Evolutionary conservation across 2,329 filamentous ascomycete species (phyloP).

Genomic region (Ophiostoma himal-ulmi): DNA sequence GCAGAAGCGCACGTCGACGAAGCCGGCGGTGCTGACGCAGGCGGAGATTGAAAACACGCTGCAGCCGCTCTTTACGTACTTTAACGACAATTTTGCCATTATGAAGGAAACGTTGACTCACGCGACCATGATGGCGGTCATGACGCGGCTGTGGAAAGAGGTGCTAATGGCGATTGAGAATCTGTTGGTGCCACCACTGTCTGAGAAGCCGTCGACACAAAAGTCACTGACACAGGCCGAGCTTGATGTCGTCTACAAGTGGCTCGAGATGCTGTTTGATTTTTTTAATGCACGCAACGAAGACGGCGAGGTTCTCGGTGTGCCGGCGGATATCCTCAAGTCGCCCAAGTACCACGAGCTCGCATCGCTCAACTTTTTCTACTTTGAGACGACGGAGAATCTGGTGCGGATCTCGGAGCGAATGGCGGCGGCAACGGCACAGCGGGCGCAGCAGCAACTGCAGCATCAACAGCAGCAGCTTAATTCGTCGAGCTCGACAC

Average conservation of each 20-base stretch:
- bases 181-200: slow-evolving; percentile 85
- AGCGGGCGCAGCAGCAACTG: slow-evolving; percentile 65
- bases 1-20: slow-evolving; percentile 53
- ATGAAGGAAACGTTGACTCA: slow-evolving; percentile 96
- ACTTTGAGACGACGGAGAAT: slow-evolving; percentile 86
- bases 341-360: slow-evolving; percentile 98
- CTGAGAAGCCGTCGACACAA: slow-evolving; percentile 87
- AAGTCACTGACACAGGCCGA: slow-evolving; percentile 78
- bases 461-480: slow-evolving; percentile 57
- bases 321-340: slow-evolving; percentile 85
- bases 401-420: slow-evolving; percentile 92
- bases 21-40: slow-evolving; percentile 53
- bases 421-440: slow-evolving; percentile 83
- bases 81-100: slow-evolving; percentile 97
- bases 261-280: slow-evolving; percentile 81
- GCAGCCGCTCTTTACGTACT: slow-evolving; percentile 83
- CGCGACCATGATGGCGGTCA: slow-evolving; percentile 96
- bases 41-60: slow-evolving; percentile 75
- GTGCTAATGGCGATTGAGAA: slow-evolving; percentile 86
- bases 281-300: slow-evolving; percentile 96
- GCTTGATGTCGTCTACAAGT: slow-evolving; percentile 89
- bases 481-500: slow-evolving; percentile 40
- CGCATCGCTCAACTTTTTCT: slow-evolving; percentile 96
- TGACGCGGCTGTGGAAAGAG: slow-evolving; percentile 98
- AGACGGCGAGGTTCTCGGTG: slow-evolving; percentile 71